Evolutionary conservation across 1,284 basidiomycete species (phyloP), one percentile per base, ranked within the genome.

Genomic region (Cryptococcus maquisensis): DNA sequence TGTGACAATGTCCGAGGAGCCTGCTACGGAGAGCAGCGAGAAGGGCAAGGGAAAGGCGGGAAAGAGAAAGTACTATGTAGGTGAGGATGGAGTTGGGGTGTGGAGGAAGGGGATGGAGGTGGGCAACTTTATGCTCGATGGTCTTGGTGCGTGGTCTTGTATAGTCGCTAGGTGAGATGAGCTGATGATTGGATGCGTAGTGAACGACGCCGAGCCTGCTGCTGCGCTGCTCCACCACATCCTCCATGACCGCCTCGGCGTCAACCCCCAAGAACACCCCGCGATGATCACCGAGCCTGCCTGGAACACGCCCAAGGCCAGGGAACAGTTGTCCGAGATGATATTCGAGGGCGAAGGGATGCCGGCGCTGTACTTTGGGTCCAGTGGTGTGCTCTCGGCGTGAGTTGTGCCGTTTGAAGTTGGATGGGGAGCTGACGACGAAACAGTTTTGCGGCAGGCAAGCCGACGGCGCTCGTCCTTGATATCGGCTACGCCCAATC

Each of bases 281-380:
- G 76, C 98, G 37, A 82, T 99, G 51, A 83, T 95, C 21, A 98
- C 96, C 1, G 96, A 99, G 74, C 88, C 94, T 2, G 86, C 94
- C 4, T 98, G 95, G 93, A 98, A 97, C 71, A 89, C 91, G 0
- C 80, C 85, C 28, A 85, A 86, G 20, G 91, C 94, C 67, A 81
- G 95, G 47, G 93, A 98, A 77, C 82, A 86, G 48, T 88, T 98
- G 85, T 88, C 91, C 13, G 91, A 98, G 77, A 86, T 98, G 54
- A 91, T 95, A 78, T 98, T 98, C 70, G 96, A 99, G 76, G 87
- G 94, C 59, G 93, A 97, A 66, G 80, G 90, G 49, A 88, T 87
- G 8, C 96, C 96, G 2, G 96, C 95, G 1, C 93, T 96, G 77
- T 99, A 98, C 73, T 88, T 97, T 49, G 93, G 95, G 35, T 97